Percentiles rank a stretch among this genome's conserved stretches.
phyloP scores from a whole-genome alignment of 306 rosid genomes.

The Malus asiatica region DNA sequence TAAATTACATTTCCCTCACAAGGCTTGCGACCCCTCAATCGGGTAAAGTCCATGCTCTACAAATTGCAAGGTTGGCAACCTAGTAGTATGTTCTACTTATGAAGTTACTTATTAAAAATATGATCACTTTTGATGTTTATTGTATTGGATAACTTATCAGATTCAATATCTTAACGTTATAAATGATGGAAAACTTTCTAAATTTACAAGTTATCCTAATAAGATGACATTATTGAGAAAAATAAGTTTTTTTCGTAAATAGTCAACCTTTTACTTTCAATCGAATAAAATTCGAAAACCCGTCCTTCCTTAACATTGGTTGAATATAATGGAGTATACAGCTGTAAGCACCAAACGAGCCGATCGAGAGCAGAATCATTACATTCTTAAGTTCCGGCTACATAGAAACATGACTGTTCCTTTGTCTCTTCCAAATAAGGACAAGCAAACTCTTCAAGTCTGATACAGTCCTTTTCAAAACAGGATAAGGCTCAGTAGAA shows the following conservation, averaged over 20 bases:
- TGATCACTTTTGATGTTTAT: neutral
- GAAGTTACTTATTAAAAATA: neutral
- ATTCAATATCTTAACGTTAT: too few species aligned
- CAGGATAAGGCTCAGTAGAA: neutral
- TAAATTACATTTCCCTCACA: neutral
- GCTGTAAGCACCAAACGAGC: too few species aligned
- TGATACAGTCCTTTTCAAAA: neutral
- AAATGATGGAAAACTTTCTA: too few species aligned
- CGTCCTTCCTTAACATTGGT: too few species aligned
- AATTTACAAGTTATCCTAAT: too few species aligned
- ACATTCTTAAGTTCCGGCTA: too few species aligned
- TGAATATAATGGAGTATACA: neutral
- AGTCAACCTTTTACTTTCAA: neutral
- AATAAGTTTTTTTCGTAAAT: too few species aligned
- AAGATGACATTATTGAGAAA: too few species aligned
- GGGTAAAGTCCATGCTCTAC: neutral
- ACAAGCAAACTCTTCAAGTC: neutral
- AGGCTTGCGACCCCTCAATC: neutral
- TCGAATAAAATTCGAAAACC: too few species aligned
- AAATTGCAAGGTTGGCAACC: neutral
- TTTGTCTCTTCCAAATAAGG: neutral
- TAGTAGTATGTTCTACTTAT: neutral
- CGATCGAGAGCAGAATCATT: too few species aligned
- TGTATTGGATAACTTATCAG: neutral
- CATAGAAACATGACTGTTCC: neutral